Percentiles rank a stretch among this genome's conserved stretches.
phyloP scores from a whole-genome alignment of 179 eudicot genomes.

The Pouteria campechiana region DNA sequence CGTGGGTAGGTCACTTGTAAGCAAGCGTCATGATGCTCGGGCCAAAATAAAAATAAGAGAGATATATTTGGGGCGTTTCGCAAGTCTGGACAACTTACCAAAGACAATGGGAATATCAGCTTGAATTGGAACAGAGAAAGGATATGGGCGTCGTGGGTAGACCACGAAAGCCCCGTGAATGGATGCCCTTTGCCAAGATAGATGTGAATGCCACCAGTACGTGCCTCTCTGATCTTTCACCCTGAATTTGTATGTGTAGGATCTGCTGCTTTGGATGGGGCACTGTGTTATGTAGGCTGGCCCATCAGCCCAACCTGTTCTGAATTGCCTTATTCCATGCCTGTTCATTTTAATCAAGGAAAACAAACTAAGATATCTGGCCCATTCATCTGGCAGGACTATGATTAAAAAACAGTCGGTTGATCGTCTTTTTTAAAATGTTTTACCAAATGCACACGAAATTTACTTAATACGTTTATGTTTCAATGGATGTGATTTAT shows the following conservation, averaged over 20 bases:
- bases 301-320: conserved; percentile 78
- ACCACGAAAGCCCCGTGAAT: conserved; percentile 59
- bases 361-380: too few relatives aligned
- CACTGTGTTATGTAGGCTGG: conserved; percentile 74
- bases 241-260: conserved; percentile 47
- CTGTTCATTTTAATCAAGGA: too few relatives aligned
- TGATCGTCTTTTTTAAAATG: too few relatives aligned
- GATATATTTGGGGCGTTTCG: too few relatives aligned
- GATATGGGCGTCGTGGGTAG: conserved; percentile 46
- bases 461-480: neutral
- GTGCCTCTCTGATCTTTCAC: conserved; percentile 59
- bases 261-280: conserved; percentile 43
- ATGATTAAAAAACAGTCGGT: too few relatives aligned
- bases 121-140: conserved; percentile 28
- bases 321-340: conserved; percentile 60
- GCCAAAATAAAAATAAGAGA: too few relatives aligned
- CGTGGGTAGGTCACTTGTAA: too few relatives aligned
- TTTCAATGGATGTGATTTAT: too few relatives aligned
- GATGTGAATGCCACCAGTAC: conserved; percentile 62
- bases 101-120: conserved; percentile 44
- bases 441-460: neutral
- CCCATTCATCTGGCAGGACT: too few relatives aligned
- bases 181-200: conserved; percentile 61
- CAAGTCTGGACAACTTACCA: too few relatives aligned
- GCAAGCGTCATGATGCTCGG: too few relatives aligned